A percentile compares a stretch with the other conserved stretches of the same genome.
phyloP scores from a whole-genome alignment of 1,139 yeast genomes.

The Yamadazyma sp. region DNA sequence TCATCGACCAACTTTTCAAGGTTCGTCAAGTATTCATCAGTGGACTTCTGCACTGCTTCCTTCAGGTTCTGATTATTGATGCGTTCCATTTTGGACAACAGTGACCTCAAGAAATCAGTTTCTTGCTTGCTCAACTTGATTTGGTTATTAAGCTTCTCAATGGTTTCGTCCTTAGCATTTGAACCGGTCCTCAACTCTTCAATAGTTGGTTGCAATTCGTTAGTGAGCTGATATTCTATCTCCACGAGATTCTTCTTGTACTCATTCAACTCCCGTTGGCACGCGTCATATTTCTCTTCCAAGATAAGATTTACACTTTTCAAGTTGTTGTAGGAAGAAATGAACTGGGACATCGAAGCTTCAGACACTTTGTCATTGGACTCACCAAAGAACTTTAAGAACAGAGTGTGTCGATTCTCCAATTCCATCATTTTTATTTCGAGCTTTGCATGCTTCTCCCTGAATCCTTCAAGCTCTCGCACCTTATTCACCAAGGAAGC shows the following conservation, averaged over 20 bases:
- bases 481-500: constrained; percentile 35
- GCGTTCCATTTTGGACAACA: constrained; percentile 34
- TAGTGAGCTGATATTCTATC: constrained; percentile 14
- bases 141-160: constrained; percentile 52
- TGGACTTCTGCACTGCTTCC: constrained; percentile 23
- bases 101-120: constrained; percentile 54
- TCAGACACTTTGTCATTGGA: constrained; percentile 22
- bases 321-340: constrained; percentile 32
- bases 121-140: constrained; percentile 59
- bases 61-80: constrained; percentile 22
- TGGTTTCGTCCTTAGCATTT: constrained; percentile 28
- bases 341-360: constrained; percentile 23
- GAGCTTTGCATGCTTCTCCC: constrained; percentile 48
- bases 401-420: constrained; percentile 40
- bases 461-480: constrained; percentile 39
- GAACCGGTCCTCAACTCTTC: constrained; percentile 18
- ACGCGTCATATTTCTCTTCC: constrained; percentile 35
- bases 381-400: constrained; percentile 25
- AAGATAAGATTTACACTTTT: constrained; percentile 41
- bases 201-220: constrained; percentile 19
- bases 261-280: constrained; percentile 20
- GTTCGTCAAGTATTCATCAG: constrained; percentile 38
- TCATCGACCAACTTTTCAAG: constrained; percentile 56
- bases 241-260: constrained; percentile 15
- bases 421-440: constrained; percentile 54